Evolutionary conservation across 2,329 filamentous ascomycete genomes (phyloP).

Genomic region (Dichotomopilus funicola): DNA sequence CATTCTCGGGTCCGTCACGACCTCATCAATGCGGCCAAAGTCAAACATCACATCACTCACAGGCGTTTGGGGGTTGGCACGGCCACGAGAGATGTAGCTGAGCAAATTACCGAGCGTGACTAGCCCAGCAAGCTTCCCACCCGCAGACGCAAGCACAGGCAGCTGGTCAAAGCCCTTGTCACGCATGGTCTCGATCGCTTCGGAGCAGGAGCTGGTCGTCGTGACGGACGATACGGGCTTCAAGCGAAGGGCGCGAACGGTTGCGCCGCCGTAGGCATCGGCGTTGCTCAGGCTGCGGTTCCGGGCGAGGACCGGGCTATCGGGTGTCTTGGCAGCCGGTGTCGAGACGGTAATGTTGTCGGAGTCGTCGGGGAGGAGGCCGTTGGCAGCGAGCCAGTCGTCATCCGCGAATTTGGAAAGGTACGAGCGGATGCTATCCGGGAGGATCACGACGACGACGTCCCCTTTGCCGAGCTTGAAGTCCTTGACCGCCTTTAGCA

Average conservation of each 20-base stretch:
- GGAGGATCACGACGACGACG: constrained; percentile 82
- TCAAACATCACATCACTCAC: constrained; percentile 95
- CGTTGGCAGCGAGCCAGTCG: constrained; percentile 96
- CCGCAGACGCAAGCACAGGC: constrained; percentile 69
- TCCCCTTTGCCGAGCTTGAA: constrained; percentile 59
- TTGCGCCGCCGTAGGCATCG: constrained; percentile 72
- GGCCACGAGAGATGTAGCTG: constrained; percentile 78
- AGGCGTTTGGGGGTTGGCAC: constrained; percentile 64
- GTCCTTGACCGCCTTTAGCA: constrained; percentile 31
- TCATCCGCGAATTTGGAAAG: constrained; percentile 98
- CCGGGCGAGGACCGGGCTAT: no score
- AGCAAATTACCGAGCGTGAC: constrained; percentile 93
- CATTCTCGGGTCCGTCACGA: constrained; percentile 79
- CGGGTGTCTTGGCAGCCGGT: constrained; percentile 24
- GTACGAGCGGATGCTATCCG: constrained; percentile 95
- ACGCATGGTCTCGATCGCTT: constrained; percentile 95
- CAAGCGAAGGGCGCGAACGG: constrained; percentile 73
- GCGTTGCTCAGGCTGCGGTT: constrained; percentile 32
- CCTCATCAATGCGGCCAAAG: constrained; percentile 79
- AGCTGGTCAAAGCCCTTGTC: constrained; percentile 98
- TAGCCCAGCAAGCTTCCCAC: constrained; percentile 74
- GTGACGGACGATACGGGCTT: constrained; percentile 89
- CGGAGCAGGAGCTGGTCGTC: constrained; percentile 64
- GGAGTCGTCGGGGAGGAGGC: constrained; percentile 63
- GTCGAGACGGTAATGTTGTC: constrained; percentile 35